Conservation (phyloP, 73 alveolate species). For the Paramecium sonneborni region DNA sequence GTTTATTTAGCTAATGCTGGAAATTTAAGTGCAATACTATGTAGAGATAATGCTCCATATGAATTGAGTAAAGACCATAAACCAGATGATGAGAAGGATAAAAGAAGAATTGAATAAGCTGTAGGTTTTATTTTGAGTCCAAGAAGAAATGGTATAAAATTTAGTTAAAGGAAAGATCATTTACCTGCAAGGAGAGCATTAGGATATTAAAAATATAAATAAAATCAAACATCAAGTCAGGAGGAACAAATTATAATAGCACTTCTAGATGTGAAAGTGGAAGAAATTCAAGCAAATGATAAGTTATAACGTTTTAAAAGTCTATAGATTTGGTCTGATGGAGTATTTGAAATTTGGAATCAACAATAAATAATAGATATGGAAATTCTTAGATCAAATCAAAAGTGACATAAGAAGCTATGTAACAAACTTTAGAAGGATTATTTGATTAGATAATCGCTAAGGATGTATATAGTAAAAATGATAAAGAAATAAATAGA, state of each 20-base stretch:
- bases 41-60: slow-evolving; percentile 71
- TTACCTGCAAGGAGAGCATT: slow-evolving; percentile 84
- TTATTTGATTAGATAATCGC: slow-evolving; percentile 34
- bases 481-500: neutral
- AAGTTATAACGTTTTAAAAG: neutral
- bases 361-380: neutral
- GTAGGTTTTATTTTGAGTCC: slow-evolving; percentile 85
- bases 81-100: slow-evolving; percentile 89
- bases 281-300: neutral
- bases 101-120: slow-evolving; percentile 81
- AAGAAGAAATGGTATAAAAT: slow-evolving; percentile 80
- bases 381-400: neutral
- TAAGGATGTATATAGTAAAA: slow-evolving; percentile 31
- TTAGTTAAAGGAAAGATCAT: slow-evolving; percentile 87
- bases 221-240: neutral
- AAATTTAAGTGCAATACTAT: slow-evolving; percentile 90
- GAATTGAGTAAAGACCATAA: slow-evolving; percentile 89
- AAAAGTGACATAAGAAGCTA: neutral
- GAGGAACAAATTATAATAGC: slow-evolving; percentile 60
- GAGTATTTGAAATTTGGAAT: neutral
- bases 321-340: neutral
- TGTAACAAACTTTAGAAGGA: neutral
- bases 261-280: slow-evolving; percentile 49
- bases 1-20: slow-evolving; percentile 90
- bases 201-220: slow-evolving; percentile 94